Evolutionary conservation across 371 early-diverging fungal genomes (phyloP), one percentile per base, ranked within the genome.

Genomic region (Circinella umbellata): DNA sequence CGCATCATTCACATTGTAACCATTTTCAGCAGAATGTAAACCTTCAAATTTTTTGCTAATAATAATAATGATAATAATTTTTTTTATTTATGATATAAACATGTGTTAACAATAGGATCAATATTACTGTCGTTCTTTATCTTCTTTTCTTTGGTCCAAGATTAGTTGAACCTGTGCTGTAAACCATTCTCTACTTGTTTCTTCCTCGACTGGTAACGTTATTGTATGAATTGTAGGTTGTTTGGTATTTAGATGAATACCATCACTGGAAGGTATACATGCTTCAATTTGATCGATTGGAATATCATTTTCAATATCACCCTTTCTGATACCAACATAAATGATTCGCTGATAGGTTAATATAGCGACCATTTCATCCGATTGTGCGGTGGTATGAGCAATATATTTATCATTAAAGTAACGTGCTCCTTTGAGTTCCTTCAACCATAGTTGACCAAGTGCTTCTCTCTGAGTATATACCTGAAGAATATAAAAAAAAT

Each of bases 391-490:
- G 36, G 70, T 75, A 70, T 98, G 99, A 0, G 95, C 94, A 69
- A 96, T 77, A 70, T 98, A 98, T 46, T 82, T 85, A 63, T 97
- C 97, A 27, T 89, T 76, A 46, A 90, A 89, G 74, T 85, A 96
- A 42, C 85, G 83, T 5, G 96, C 96, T 66, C 90, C 89, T 57
- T 90, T 90, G 27, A 96, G 72, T 67, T 93, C 91, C 69, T 93
- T 93, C 54, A 98, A 86, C 95, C 96, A 95, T 70, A 83, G 86
- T 73, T 97, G 92, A 13, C 99, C 99, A 36, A 96, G 78, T 0
- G 97, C 95, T 78, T 97, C 96, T 18, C 93, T 81, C 37, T 88
- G 87, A 64, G 92, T 86, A 79, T 95, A 99, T 6, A 88, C 79
- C 83, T 89, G 72, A 11, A 57, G 39, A 47, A 27, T 15, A 49